Base-by-base conservation (phyloP, 495 filamentous ascomycete species). In the Neurospora sp. region DNA sequence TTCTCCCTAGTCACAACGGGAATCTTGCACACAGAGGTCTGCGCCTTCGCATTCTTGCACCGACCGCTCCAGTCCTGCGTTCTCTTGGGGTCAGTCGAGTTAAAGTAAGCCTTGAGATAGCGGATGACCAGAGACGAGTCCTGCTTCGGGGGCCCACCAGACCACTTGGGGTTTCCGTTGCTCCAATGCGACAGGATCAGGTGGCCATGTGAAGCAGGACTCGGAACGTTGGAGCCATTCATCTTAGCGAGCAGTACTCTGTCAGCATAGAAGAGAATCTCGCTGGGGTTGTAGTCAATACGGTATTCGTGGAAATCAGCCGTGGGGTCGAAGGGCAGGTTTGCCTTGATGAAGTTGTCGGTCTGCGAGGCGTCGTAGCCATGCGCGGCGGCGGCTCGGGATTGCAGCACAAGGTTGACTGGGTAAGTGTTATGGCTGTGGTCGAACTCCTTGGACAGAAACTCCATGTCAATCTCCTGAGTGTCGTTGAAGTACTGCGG, bases 391-490 rank as follows among this genome's bases (percentile, higher is more conserved):
- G 90, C 88, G 44, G 85, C 81, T 18, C 85, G 80, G 0, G 91
- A 89, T 78, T 94, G 91, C 23, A 93, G 79, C 3, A 94, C 91
- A 5, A 94, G 87, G 77, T 94, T 92, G 39, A 94, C 82, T 0
- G 89, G 89, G 72, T 84, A 87, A 27, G 80, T 82, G 42, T 74
- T 79, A 38, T 85, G 84, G 31, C 70, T 70, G 38, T 75, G 69
- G 73, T 87, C 83, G 74, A 90, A 90, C 70, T 92, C 84, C 7
- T 82, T 79, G 35, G 90, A 90, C 18, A 94, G 85, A 78, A 92
- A 90, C 74, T 94, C 92, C 80, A 94, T 88, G 79, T 94, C 92
- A 74, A 93, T 92, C 75, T 94, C 92, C 79, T 92, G 90, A 5
- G 89, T 90, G 79, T 94, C 88, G 78, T 93, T 92, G 79, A 86